Evolutionary conservation across 345 rosid species (phyloP).

Genomic region (Cardamine resedifolia): DNA sequence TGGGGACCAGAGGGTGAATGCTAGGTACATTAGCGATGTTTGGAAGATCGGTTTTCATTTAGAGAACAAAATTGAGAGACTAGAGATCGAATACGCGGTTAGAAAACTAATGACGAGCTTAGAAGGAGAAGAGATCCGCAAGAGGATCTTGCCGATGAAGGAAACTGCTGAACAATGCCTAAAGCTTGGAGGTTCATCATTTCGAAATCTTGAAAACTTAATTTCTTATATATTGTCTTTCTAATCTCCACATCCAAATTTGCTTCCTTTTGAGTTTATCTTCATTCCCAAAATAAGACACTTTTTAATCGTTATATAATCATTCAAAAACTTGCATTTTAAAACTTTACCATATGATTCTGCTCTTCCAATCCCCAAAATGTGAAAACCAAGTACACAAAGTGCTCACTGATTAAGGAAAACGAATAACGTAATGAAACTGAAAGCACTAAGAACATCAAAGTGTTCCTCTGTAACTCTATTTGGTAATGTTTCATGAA

Average conservation of each 20-base stretch:
- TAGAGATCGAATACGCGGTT: conserved; percentile 15
- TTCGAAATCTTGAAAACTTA: conserved; percentile 16
- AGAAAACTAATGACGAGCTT: conserved; percentile 25
- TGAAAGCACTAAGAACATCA: too few species aligned
- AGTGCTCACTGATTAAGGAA: too few species aligned
- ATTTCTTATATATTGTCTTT: conserved; percentile 21
- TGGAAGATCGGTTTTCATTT: conserved; percentile 38
- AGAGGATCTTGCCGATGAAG: conserved; percentile 31
- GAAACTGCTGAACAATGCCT: conserved; percentile 29
- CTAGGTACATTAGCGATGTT: conserved; percentile 29
- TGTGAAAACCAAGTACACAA: too few species aligned
- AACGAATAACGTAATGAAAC: too few species aligned
- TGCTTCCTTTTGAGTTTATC: not conserved
- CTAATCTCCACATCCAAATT: not conserved
- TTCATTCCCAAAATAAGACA: not conserved
- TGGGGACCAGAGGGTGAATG: conserved; percentile 38
- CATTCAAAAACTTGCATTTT: not conserved
- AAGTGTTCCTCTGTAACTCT: too few species aligned
- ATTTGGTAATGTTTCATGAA: too few species aligned
- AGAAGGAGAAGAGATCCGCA: conserved; percentile 36
- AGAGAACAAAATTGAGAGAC: conserved; percentile 34
- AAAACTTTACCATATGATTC: not conserved
- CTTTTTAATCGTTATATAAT: not conserved
- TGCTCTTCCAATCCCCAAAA: not conserved
- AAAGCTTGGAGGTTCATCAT: conserved; percentile 33